Evolutionary conservation across 2,329 filamentous ascomycete genomes (phyloP), one percentile per base, ranked within the genome.

Genomic region (Trichoderma endophyticum): DNA sequence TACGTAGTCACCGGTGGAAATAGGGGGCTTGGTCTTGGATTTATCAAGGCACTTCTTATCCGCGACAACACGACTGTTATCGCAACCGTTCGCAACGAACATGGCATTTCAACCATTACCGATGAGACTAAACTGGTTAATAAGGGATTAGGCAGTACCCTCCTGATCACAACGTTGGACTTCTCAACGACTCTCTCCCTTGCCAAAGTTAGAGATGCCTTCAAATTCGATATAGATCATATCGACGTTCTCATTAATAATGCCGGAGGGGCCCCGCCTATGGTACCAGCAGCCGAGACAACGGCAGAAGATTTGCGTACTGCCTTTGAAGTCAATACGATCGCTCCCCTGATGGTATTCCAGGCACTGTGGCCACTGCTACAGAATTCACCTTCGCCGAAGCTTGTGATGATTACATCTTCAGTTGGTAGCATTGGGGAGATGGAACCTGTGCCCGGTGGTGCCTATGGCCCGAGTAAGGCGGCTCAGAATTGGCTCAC

Each of bases 191-290:
- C 80, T 11, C 73, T 80, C 2, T 51, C 78, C 2, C 72, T 75
- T 12, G 57, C 68, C 0, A 26, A 73, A 5, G 73, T 79, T 2
- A 73, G 72, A 4, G 61, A 72, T 9, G 76, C 81, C 2, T 77
- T 76, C 7, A 72, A 68, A 2, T 80, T 78, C 12, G 73, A 56
- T 30, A 71, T 86, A 74, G 74, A 75, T 15, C 77, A 81, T 21
- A 77, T 89, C n/a, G 86, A 88, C 59, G 77, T 86, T 7, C 81
- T 89, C 4, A 83, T 89, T 73, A 84, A 84, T 71, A 89, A 88
- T 73, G 86, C 86, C 0, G 86, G 83, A 3, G 81, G 84, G 24
- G 76, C 75, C 15, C 76, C 77, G 11, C 75, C 77, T 51, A 80
- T 79, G 72, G 77, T 75, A 1, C 74, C 77, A 1, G 78, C 81